Percentiles rank a stretch among this genome's conserved stretches.
Conservation (phyloP, 2,329 filamentous ascomycete genomes). For the Coleophoma eucalyptorum region DNA sequence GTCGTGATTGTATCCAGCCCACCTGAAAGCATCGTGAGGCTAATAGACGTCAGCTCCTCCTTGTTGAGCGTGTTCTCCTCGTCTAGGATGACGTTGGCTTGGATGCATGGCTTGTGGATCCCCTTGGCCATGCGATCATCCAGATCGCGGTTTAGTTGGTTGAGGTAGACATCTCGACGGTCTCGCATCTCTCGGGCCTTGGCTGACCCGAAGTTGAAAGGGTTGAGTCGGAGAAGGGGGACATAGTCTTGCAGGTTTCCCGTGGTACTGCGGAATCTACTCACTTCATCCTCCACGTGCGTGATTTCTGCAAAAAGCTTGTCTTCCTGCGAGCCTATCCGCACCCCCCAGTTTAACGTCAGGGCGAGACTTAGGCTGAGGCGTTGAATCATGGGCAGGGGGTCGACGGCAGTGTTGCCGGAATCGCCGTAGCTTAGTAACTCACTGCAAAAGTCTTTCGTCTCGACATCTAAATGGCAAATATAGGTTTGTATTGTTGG, state of each 20-base stretch:
- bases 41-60: slow-evolving; percentile 62
- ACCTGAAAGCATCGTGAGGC: slow-evolving; percentile 64
- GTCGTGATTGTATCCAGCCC: slow-evolving; percentile 66
- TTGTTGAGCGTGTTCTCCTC: slow-evolving; percentile 60
- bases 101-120: slow-evolving; percentile 60
- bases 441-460: slow-evolving; percentile 58
- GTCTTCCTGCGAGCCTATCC: slow-evolving; percentile 54
- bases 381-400: slow-evolving; percentile 66
- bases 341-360: slow-evolving; percentile 63
- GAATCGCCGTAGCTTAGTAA: slow-evolving; percentile 52
- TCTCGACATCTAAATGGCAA: slow-evolving; percentile 58
- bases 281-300: slow-evolving; percentile 58
- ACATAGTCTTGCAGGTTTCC: slow-evolving; percentile 61
- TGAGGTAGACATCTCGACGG: slow-evolving; percentile 59
- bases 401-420: slow-evolving; percentile 52
- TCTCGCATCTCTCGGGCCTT: slow-evolving; percentile 56
- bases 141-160: slow-evolving; percentile 50
- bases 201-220: slow-evolving; percentile 52
- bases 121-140: slow-evolving; percentile 58
- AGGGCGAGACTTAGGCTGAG: slow-evolving; percentile 58
- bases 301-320: slow-evolving; percentile 61
- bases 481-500: slow-evolving; percentile 61
- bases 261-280: slow-evolving; percentile 54
- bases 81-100: slow-evolving; percentile 62
- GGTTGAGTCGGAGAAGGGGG: slow-evolving; percentile 54